phyloP scores from a whole-genome alignment of 768 basidiomycete species.

The Auriscalpium vulgare region DNA sequence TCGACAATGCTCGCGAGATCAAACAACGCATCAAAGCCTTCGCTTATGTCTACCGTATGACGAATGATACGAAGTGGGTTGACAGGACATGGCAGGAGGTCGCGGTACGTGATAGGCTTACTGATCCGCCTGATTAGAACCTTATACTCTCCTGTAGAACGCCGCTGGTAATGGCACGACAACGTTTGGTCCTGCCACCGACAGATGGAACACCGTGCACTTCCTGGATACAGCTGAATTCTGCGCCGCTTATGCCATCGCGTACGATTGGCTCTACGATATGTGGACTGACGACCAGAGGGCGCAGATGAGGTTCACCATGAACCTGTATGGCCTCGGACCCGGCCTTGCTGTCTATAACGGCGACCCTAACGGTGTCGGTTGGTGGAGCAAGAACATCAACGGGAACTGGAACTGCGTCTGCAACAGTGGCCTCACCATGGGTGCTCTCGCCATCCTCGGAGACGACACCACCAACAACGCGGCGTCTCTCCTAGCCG shows the following conservation, averaged over 20 bases:
- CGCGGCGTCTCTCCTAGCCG: slow-evolving; percentile 55
- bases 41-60: slow-evolving; percentile 84
- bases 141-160: slow-evolving; percentile 37
- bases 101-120: slow-evolving; percentile 41
- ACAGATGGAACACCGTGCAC: slow-evolving; percentile 80
- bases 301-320: slow-evolving; percentile 53
- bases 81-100: slow-evolving; percentile 83
- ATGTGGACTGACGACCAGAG: slow-evolving; percentile 72
- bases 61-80: slow-evolving; percentile 87
- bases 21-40: slow-evolving; percentile 92
- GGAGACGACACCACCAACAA: slow-evolving; percentile 72
- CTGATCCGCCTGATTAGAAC: background rate
- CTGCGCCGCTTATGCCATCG: slow-evolving; percentile 81
- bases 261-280: slow-evolving; percentile 95
- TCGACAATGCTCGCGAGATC: slow-evolving; percentile 83
- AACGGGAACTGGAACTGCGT: slow-evolving; percentile 99
- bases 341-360: slow-evolving; percentile 53
- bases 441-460: slow-evolving; percentile 86
- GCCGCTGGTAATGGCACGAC: slow-evolving; percentile 63
- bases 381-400: slow-evolving; percentile 75
- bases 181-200: slow-evolving; percentile 54
- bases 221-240: slow-evolving; percentile 94
- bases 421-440: slow-evolving; percentile 83
- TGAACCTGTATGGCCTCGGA: slow-evolving; percentile 72
- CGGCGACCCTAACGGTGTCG: slow-evolving; percentile 29